Conservation (phyloP, 305 asterid species). For the Rubia peregrina region DNA sequence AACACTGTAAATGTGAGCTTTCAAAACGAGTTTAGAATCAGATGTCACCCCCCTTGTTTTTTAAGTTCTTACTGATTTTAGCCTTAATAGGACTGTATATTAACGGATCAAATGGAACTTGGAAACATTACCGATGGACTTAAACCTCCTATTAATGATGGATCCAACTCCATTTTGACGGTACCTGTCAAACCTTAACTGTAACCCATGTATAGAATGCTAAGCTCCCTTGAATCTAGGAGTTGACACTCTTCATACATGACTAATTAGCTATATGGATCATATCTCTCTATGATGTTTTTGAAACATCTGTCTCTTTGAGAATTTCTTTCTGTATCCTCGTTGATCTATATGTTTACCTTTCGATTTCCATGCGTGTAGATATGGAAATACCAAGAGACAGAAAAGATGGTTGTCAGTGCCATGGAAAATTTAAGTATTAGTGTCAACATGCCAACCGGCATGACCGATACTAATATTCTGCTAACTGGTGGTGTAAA, state of each 20-base stretch:
- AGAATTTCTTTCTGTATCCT: neutral
- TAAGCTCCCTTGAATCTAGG: neutral
- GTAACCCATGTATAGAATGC: neutral
- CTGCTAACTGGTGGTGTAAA: slow-evolving; percentile 49
- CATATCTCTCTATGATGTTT: neutral
- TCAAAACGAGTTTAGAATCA: neutral
- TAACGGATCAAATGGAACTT: neutral
- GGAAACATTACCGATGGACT: neutral
- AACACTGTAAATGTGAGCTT: neutral
- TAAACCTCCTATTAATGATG: neutral
- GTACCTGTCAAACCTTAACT: neutral
- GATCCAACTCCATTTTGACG: neutral
- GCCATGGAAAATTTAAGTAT: slow-evolving; percentile 53
- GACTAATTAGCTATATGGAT: slow-evolving; percentile 3
- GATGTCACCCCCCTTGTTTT: neutral
- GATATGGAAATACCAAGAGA: slow-evolving; percentile 62
- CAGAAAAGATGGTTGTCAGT: slow-evolving; percentile 40
- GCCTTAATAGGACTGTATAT: neutral
- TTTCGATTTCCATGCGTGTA: slow-evolving; percentile 15
- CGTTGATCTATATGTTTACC: neutral
- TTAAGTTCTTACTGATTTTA: neutral
- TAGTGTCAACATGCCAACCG: slow-evolving; percentile 43
- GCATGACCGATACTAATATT: slow-evolving; percentile 44
- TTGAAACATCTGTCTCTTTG: neutral
- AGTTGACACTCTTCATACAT: neutral